phyloP scores from a whole-genome alignment of 495 filamentous ascomycete genomes.

The Usnea hakonensis region DNA sequence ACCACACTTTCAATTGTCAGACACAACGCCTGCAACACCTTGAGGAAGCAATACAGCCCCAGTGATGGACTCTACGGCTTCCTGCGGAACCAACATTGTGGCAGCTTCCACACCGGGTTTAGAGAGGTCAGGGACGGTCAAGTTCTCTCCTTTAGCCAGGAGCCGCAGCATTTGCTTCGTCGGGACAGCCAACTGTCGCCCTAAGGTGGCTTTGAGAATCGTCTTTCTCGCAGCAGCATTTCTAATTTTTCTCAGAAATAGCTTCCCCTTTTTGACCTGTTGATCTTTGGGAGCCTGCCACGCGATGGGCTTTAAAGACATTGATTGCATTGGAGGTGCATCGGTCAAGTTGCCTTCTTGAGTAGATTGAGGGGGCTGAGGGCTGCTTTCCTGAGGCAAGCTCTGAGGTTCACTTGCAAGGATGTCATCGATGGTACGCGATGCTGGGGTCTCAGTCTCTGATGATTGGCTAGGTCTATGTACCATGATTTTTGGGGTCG shows the following conservation, averaged over 20 bases:
- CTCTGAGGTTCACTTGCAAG: background rate
- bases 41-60: conserved; percentile 1
- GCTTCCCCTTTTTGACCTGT: conserved; percentile 12
- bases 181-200: conserved; percentile 21
- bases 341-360: background rate
- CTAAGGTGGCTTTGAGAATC: conserved; percentile 20
- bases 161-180: conserved; percentile 22
- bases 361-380: background rate
- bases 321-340: background rate
- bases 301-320: background rate
- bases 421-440: conserved; percentile 8
- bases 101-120: background rate
- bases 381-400: background rate
- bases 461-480: conserved; percentile 11
- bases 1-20: background rate
- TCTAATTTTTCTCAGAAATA: conserved; percentile 20
- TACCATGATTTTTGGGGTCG: conserved; percentile 11
- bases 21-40: background rate
- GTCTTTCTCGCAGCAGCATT: conserved; percentile 17
- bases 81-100: conserved; percentile 2
- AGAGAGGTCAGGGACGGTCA: conserved; percentile 8
- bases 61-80: background rate
- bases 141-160: conserved; percentile 20
- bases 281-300: conserved; percentile 1
- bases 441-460: background rate